A percentile compares a stretch with the other conserved stretches of the same genome.
Conservation (phyloP, 2,329 filamentous ascomycete genomes). For the Paracoccidioides lutzii region DNA sequence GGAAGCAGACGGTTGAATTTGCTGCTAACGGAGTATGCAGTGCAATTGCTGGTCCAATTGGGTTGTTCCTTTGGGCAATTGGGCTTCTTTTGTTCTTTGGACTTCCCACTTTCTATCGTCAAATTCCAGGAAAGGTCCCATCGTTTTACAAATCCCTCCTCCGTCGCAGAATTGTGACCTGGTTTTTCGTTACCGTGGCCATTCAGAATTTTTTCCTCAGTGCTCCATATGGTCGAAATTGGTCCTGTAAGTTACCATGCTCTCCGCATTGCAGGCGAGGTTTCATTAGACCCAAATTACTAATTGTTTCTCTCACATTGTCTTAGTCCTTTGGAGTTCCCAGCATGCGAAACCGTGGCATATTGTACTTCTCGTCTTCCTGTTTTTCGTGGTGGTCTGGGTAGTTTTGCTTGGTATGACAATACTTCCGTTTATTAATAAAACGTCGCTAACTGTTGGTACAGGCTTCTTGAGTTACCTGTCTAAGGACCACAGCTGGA, state of each 20-base stretch:
- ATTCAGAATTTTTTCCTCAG: conserved; percentile 57
- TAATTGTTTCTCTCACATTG: background rate
- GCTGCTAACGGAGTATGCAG: conserved; percentile 13
- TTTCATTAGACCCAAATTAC: background rate
- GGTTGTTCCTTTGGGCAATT: conserved; percentile 44
- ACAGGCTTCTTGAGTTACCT: conserved; percentile 43
- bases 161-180: conserved; percentile 51
- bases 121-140: conserved; percentile 49
- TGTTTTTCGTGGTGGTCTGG: conserved; percentile 46
- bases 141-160: conserved; percentile 52
- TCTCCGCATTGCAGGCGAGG: background rate
- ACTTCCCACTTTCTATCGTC: conserved; percentile 55
- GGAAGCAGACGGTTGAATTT: conserved; percentile 10
- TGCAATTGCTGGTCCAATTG: conserved; percentile 46
- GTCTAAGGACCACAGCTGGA: conserved; percentile 51
- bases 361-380: conserved; percentile 39
- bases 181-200: conserved; percentile 53
- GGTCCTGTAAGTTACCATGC: conserved; percentile 37
- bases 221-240: conserved; percentile 54
- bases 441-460: conserved; percentile 10
- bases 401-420: conserved; percentile 21
- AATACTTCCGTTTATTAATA: background rate
- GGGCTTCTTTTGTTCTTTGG: conserved; percentile 45
- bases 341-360: conserved; percentile 44
- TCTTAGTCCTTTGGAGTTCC: conserved; percentile 43